Evolutionary conservation across 192 early-diverging fungal genomes (phyloP), one percentile per base, ranked within the genome.

Genomic region (Entomortierella beljakovae): DNA sequence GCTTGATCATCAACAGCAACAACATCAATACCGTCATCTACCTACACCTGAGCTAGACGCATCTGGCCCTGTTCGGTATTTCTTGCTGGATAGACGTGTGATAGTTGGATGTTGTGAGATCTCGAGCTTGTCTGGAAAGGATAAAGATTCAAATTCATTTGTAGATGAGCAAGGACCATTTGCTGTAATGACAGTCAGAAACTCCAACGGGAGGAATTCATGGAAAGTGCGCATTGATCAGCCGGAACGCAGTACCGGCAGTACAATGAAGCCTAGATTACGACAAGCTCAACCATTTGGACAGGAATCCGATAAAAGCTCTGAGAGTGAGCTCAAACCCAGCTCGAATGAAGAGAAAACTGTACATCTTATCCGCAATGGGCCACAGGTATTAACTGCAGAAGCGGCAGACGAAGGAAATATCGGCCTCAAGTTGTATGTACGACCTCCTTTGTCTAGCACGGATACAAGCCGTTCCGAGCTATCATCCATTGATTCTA

Each of bases 51-150:
- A 35, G 7, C 5, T 60, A 15, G 71, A 83, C 20, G 2, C 26
- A 32, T 48, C 51, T 37, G 82, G 85, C 28, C 84, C 80, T 46
- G 72, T 91, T 60, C 88, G 90, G 10, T 93, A 91, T 69, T 95
- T 89, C 69, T 82, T 90, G 31, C 81, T 89, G 46, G 92, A 95
- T 66, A 81, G 89, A 28, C 77, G 90, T 4, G 68, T 92, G 3
- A 86, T 95, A 32, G 31, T 93, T 22, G 89, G 90, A 6, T 80
- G 94, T 32, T 71, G 92, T n/a, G 93, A 95, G 40, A 66, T 76
- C 22, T 86, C 18, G 48, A 72, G 22, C 77, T 43, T 73, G 31
- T 25, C 68, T 18, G 29, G 23, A 1, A 37, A 42, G 15, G 59
- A 60, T 20, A 37, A 25, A 25, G 26, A 46, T 34, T 29, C 46